A percentile compares a stretch with the other conserved stretches of the same genome.
phyloP scores from a whole-genome alignment of 495 filamentous ascomycete species.

The Penicillium soppii region DNA sequence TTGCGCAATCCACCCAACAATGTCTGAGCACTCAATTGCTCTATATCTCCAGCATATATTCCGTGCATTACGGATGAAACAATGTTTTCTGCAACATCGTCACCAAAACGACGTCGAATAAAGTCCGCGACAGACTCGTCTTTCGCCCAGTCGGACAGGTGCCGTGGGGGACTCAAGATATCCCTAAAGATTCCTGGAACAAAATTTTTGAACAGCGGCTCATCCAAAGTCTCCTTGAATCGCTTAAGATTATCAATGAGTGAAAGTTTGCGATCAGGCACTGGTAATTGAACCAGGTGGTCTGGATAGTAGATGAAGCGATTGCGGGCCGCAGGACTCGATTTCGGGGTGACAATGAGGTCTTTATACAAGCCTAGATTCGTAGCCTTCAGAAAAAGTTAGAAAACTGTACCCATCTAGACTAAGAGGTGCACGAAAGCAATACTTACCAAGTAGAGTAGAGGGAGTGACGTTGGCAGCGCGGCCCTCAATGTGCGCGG shows the following conservation, averaged over 20 bases:
- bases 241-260: constrained; percentile 23
- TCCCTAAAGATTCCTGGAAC: constrained; percentile 43
- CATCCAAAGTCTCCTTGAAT: constrained; percentile 41
- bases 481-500: constrained; percentile 73
- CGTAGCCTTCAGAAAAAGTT: constrained; percentile 49
- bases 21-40: constrained; percentile 69
- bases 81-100: constrained; percentile 67
- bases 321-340: constrained; percentile 51
- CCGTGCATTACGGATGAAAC: constrained; percentile 81
- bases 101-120: constrained; percentile 55
- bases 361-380: constrained; percentile 61
- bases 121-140: constrained; percentile 79
- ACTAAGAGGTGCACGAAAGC: not conserved
- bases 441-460: constrained; percentile 56
- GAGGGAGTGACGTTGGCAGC: constrained; percentile 42
- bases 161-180: constrained; percentile 23
- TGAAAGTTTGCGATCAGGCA: constrained; percentile 26
- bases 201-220: constrained; percentile 63
- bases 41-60: constrained; percentile 90
- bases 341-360: constrained; percentile 55
- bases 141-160: constrained; percentile 17
- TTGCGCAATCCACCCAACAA: constrained; percentile 55
- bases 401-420: not conserved
- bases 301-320: constrained; percentile 95
- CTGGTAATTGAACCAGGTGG: constrained; percentile 72